Conservation (phyloP, 179 eudicot genomes). For the Vitellaria paradoxa region DNA sequence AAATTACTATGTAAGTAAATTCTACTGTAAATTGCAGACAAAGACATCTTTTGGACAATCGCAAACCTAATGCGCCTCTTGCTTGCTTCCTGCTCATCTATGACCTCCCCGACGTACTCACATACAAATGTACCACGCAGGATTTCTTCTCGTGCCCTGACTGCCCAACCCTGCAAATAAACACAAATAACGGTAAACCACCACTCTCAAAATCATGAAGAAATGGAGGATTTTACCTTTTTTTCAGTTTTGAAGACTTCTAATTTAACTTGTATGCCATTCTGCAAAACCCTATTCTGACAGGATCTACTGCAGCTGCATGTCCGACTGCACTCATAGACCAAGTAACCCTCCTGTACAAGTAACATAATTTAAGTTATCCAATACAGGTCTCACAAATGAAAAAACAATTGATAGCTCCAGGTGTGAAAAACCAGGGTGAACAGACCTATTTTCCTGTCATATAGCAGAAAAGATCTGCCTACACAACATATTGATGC, state of each 20-base stretch:
- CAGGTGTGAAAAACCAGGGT: not conserved
- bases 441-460: constrained; percentile 8
- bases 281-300: constrained; percentile 90
- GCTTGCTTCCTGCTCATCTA: constrained; percentile 67
- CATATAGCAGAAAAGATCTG: constrained; percentile 5
- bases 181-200: constrained; percentile 3
- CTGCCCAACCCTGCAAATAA: constrained; percentile 87
- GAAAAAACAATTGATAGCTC: not conserved
- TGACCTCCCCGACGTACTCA: constrained; percentile 84
- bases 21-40: not conserved
- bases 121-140: constrained; percentile 76
- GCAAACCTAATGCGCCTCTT: constrained; percentile 68
- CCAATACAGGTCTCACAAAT: not conserved
- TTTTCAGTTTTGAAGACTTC: constrained; percentile 83
- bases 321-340: constrained; percentile 82
- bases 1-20: not conserved
- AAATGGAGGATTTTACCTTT: constrained; percentile 48
- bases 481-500: not conserved
- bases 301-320: constrained; percentile 76
- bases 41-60: constrained; percentile 1
- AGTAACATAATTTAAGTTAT: constrained; percentile 13
- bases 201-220: not conserved
- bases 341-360: constrained; percentile 73
- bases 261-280: constrained; percentile 66
- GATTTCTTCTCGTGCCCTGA: constrained; percentile 70